These are phyloP conservation scores for Acorus gramineus DNA, from an alignment of 106 monocot species.

Conservation along the genomic window DNA sequence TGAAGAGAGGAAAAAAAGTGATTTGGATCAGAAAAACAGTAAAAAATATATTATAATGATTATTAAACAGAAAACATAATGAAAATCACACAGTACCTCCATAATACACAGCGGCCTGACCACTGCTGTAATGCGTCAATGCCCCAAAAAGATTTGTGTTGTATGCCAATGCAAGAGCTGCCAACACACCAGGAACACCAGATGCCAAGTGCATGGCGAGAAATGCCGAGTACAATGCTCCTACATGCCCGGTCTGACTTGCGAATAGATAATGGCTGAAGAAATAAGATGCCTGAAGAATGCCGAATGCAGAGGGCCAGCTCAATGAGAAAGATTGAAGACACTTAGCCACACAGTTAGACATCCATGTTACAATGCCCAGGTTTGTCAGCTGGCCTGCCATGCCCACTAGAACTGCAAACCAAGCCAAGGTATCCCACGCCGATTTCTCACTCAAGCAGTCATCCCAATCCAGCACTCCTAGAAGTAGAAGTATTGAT, in stretches of 20 bases:
- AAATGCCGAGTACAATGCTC: conserved; percentile 90
- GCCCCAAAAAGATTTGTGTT: conserved; percentile 97
- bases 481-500: conserved; percentile 77
- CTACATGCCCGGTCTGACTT: conserved; percentile 97
- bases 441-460: conserved; percentile 92
- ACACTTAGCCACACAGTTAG: conserved; percentile 64
- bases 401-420: conserved; percentile 95
- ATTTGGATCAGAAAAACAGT: not conserved
- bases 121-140: conserved; percentile 93
- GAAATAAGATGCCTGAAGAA: conserved; percentile 86
- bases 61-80: too few species aligned
- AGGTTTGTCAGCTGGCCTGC: conserved; percentile 83
- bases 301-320: conserved; percentile 80
- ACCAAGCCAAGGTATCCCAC: conserved; percentile 97
- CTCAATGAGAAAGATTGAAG: conserved; percentile 79
- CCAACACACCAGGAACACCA: conserved; percentile 74
- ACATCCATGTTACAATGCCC: conserved; percentile 89
- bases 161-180: conserved; percentile 84
- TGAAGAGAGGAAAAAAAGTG: conserved; percentile 21
- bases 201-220: conserved; percentile 96
- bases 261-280: conserved; percentile 95
- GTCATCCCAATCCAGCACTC: conserved; percentile 93
- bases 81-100: conserved; percentile 49
- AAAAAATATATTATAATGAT: too few species aligned
- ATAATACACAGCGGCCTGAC: conserved; percentile 94